Base-by-base conservation (phyloP, 2,329 filamentous ascomycete species). In the Sphaerostilbella broomeana region DNA sequence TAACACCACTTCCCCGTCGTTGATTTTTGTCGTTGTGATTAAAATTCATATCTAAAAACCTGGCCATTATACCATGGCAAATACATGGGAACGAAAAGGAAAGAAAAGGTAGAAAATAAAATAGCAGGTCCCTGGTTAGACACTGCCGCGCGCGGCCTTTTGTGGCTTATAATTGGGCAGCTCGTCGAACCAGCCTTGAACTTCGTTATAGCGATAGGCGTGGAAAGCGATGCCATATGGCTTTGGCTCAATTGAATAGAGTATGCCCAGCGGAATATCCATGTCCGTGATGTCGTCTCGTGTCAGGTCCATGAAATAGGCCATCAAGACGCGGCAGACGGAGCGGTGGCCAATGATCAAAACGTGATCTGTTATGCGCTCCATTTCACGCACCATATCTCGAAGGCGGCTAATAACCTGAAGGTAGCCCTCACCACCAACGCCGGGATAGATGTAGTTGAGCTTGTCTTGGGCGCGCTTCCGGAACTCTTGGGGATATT, bases 161-260 rank as follows among this genome's bases (percentile, higher is more conserved):
- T 76, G 76, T 20, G 92, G 75, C 61, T 84, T 79, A 64, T 92
- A 97, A 54, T 89, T 73, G n/a, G 82, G 84, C 31, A 94, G 65
- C 57, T 92, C 81, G 43, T 92, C 80, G 53, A 98, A 98, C 74
- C 82, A 87, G 47, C 83, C 79, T 15, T 68, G 75, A 3, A 73
- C 69, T 46, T 86, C 77, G 57, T 95, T 86, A 67, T 95, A 98
- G 45, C 81, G 78, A 69, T 94, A 98, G 1, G 88, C 90, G 60
- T 94, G 90, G 68, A 97, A 95, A 45, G 95, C 90, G 43, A 95
- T 89, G 11, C 92, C 92, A 51, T 98, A 98, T 1, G 92, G 92
- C 71, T 95, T 95, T 22, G 92, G 92, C 63, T 98, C 90, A 33
- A 98, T 83, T 51, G 88, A 86, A 61, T 94, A 98, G 6, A 95